Percentiles rank a stretch among this genome's conserved stretches.
phyloP scores from a whole-genome alignment of 306 rosid genomes.

The Cucurbita maxima region DNA sequence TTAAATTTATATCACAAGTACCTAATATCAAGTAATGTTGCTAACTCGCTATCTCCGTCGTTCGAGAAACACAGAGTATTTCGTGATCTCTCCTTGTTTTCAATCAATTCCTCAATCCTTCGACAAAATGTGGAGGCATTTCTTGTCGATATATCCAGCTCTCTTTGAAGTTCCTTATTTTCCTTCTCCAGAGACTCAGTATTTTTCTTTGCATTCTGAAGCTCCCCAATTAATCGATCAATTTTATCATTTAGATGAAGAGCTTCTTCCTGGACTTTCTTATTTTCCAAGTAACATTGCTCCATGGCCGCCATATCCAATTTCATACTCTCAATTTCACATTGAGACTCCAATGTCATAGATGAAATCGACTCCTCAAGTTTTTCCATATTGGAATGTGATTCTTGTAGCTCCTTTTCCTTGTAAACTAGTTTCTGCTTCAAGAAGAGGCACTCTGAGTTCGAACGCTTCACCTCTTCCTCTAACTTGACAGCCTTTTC shows the following conservation, averaged over 20 bases:
- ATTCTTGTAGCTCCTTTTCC: conserved; percentile 44
- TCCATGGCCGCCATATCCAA: conserved; percentile 68
- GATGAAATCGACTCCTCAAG: conserved; percentile 60
- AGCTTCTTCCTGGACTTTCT: conserved; percentile 53
- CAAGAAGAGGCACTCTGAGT: conserved; percentile 37
- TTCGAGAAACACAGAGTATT: conserved; percentile 12
- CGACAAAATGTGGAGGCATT: conserved; percentile 34
- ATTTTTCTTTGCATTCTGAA: conserved; percentile 28
- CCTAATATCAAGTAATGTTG: conserved; percentile 29
- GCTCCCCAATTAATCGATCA: conserved; percentile 35
- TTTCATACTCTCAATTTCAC: conserved; percentile 82
- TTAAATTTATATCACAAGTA: conserved; percentile 12
- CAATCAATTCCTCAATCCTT: conserved; percentile 48
- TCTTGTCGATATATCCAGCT: conserved; percentile 30
- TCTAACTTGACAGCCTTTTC: conserved; percentile 35
- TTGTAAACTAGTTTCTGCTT: conserved; percentile 39
- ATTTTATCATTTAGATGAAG: conserved; percentile 36
- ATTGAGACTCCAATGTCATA: conserved; percentile 64
- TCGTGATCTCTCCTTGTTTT: conserved; percentile 19
- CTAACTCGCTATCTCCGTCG: conserved; percentile 15
- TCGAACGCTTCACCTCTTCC: conserved; percentile 41
- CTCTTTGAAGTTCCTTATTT: conserved; percentile 36
- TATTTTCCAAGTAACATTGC: conserved; percentile 45
- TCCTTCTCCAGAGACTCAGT: conserved; percentile 32
- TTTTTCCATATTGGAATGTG: conserved; percentile 40